Evolutionary conservation across 306 rosid species (phyloP), one percentile per base, ranked within the genome.

Genomic region (Heteromeles arbutifolia): DNA sequence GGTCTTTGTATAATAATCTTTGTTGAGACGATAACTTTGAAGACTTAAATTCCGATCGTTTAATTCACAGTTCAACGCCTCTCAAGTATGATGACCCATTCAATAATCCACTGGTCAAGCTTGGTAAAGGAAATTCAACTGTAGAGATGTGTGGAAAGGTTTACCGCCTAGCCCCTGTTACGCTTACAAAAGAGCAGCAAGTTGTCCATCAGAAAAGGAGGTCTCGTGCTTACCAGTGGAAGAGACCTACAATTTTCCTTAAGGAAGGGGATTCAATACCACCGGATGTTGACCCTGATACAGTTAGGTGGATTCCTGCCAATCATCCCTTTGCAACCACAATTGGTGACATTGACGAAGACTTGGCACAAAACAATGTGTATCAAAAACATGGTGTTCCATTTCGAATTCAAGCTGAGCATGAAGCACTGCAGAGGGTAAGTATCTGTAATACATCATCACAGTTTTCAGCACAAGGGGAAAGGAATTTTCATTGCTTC

Each of bases 241-340:
- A 95, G 89, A 91, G 98, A 32, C 98, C 98, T 0, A 87, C 96
- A 0, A 41, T 90, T 52, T 95, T 95, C 75, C 98, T 95, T n/a
- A 92, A 81, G 71, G 97, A 92, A 82, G 98, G 97, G 77, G 97
- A 95, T 70, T 78, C 69, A 0, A 70, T 90, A 64, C 98, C 98
- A 77, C 89, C 91, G 0, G 93, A 92, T 83, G 96, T 89, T 68
- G 97, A 95, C 79, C 98, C 97, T 2, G 97, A 92, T 76, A 85
- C 97, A 0, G 82, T 95, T 72, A 82, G 98, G 75, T 95, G 98
- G 97, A 90, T 92, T 85, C 98, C 98, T 29, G 89, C 92, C 1
- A 95, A 95, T 76, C 98, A 95, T 79, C 97, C 97, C 73, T 95
- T 95, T 82, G 99, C 97, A 75, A 92, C 97, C 62, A 92, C 97